Evolutionary conservation across 164 flowering plant genomes (phyloP).

Genomic region (Pachysandra terminalis): DNA sequence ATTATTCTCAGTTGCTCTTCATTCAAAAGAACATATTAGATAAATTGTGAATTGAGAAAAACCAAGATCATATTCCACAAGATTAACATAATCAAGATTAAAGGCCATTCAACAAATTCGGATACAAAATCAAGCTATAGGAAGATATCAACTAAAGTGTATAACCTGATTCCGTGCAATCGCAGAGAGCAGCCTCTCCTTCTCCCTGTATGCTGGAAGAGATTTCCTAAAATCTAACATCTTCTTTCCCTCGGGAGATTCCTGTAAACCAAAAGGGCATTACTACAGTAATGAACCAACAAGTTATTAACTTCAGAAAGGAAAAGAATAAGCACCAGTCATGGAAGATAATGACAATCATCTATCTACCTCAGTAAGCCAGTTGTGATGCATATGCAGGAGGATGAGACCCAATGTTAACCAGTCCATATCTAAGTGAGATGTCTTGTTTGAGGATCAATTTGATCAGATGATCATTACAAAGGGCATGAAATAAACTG

Average conservation of each 20-base stretch:
- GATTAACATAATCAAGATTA: constrained; percentile 2
- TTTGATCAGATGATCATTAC: neutral
- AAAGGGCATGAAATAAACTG: neutral
- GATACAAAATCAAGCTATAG: constrained; percentile 17
- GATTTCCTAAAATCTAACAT: constrained; percentile 78
- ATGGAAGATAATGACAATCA: neutral
- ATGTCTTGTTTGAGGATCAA: neutral
- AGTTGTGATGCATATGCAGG: neutral
- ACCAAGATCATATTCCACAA: neutral
- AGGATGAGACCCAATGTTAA: neutral
- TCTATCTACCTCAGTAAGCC: neutral
- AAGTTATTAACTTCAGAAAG: neutral
- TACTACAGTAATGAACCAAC: constrained; percentile 1
- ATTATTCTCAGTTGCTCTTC: neutral
- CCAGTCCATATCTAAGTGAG: too few relatives aligned
- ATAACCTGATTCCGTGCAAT: constrained; percentile 94
- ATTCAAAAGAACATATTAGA: constrained; percentile 5
- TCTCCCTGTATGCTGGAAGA: constrained; percentile 87
- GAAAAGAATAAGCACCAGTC: neutral
- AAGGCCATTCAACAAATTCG: constrained; percentile 16
- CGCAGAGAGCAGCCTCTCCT: constrained; percentile 82
- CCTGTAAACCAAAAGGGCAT: constrained; percentile 39
- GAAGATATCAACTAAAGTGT: constrained; percentile 14
- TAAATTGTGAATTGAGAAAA: neutral
- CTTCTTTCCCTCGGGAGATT: constrained; percentile 93